Evolutionary conservation across 2,329 filamentous ascomycete species (phyloP), one percentile per base, ranked within the genome.

Genomic region (Fusarium coffeatum): DNA sequence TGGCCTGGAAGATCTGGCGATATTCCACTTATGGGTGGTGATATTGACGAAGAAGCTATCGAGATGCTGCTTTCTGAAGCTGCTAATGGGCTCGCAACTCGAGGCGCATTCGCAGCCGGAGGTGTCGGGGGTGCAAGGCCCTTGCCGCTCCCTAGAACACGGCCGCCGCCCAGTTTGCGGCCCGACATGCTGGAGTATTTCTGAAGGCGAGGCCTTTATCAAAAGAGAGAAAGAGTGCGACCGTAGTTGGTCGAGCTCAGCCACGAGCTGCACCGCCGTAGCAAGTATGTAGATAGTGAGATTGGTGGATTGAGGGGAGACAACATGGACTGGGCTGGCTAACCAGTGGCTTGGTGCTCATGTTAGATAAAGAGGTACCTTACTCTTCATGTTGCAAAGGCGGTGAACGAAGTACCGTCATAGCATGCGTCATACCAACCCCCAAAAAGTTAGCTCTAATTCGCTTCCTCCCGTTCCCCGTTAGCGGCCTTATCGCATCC

Each of bases 121-220:
- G 82, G 77, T 51, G 81, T 76, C 27, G 87, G 85, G 76, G 93
- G 92, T 73, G 90, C 92, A 76, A 97, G 88, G 76, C 91, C 90
- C 81, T 91, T 93, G 76, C 93, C 93, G 83, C 88, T 97, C 76
- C 95, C 95, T 76, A 98, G 85, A 77, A 98, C 90, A 83, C 95
- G 90, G 80, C 95, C 95, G 82, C 95, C 94, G 81, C 95, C 95
- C 80, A 98, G 88, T 85, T 92, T 94, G 84, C 93, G 90, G 80
- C 88, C 87, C 76, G 93, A 92, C 93, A 97, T 97, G 80, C 75
- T 67, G 68, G 55, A 59, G 53, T 40, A 40, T 53, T 43, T 28
- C 20, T 30, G 30, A 54, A 30, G 18, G 20, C 32, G 49, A 54
- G 16, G 34, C 34, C 57, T 43, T 18, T 47, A 37, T 22, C 8